These are phyloP conservation scores for Chenopodium suecicum DNA, from an alignment of 148 eudicot genomes.

Conservation along the genomic window DNA sequence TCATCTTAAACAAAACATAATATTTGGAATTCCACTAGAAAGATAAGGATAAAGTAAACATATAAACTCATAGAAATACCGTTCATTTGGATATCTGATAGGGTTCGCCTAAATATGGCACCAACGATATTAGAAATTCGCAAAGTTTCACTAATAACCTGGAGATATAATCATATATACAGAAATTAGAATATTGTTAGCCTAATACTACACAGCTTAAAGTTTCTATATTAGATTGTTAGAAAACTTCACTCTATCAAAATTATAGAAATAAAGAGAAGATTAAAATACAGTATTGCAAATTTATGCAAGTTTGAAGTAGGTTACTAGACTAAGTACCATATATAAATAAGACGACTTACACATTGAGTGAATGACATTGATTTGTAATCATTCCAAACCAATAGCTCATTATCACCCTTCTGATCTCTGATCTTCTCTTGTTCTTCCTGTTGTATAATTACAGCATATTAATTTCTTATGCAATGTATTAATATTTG, in stretches of 20 bases:
- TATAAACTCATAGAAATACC: conserved; percentile 35
- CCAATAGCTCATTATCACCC: conserved; percentile 55
- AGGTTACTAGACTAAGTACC: no score
- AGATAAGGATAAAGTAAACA: background rate
- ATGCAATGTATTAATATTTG: background rate
- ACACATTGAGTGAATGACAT: conserved; percentile 98
- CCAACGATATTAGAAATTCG: conserved; percentile 89
- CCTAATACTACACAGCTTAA: no score
- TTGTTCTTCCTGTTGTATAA: conserved; percentile 67
- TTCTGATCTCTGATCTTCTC: conserved; percentile 57
- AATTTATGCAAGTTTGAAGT: no score
- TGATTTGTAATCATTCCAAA: conserved; percentile 88
- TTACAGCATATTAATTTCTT: no score
- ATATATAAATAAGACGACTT: conserved; percentile 40
- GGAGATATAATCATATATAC: conserved; percentile 13
- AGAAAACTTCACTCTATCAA: no score
- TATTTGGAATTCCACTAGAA: background rate
- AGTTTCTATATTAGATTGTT: no score
- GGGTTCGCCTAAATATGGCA: conserved; percentile 86
- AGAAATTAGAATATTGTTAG: background rate
- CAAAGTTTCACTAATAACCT: conserved; percentile 94
- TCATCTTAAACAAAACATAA: no score
- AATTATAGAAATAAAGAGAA: no score
- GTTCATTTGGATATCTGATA: conserved; percentile 58
- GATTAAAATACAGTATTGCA: no score